Conservation (phyloP, 345 rosid genomes). For the Brassica napus region DNA sequence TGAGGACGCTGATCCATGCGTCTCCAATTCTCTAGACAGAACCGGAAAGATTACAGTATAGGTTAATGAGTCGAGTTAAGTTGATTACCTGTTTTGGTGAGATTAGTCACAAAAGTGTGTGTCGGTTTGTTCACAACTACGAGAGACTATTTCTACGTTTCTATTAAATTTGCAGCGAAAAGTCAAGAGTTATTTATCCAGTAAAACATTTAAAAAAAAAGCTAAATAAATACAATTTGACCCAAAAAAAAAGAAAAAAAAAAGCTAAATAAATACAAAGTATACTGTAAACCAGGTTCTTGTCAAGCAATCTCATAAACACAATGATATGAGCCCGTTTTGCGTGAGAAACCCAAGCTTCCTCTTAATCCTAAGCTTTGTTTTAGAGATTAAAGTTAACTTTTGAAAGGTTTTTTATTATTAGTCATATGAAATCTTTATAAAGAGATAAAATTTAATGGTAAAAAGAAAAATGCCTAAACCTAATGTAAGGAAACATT, state of each 20-base stretch:
- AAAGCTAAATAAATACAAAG: background rate
- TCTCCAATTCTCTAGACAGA: conserved; percentile 35
- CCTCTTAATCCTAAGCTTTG: background rate
- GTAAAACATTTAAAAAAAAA: background rate
- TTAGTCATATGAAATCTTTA: background rate
- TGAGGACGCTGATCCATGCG: conserved; percentile 61
- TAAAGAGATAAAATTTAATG: background rate
- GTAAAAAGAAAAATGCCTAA: background rate
- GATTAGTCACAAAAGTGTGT: background rate
- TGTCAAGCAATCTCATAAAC: conserved; percentile 34
- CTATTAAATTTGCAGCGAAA: conserved; percentile 7
- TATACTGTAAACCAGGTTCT: background rate
- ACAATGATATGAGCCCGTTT: background rate
- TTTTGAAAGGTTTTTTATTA: background rate
- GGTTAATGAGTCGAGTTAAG: conserved; percentile 11
- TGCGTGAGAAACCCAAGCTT: background rate
- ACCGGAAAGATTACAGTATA: conserved; percentile 33
- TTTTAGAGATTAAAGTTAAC: background rate
- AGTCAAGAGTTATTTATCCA: conserved; percentile 7
- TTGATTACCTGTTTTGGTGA: background rate
- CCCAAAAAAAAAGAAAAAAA: background rate
- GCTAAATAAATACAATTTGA: background rate
- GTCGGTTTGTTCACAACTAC: background rate
- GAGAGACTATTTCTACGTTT: conserved; percentile 3
- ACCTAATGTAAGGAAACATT: background rate